Percentiles rank a stretch among this genome's conserved stretches.
Evolutionary conservation across 805 yeast genomes (phyloP).

Genomic region (Pichia manshurica): DNA sequence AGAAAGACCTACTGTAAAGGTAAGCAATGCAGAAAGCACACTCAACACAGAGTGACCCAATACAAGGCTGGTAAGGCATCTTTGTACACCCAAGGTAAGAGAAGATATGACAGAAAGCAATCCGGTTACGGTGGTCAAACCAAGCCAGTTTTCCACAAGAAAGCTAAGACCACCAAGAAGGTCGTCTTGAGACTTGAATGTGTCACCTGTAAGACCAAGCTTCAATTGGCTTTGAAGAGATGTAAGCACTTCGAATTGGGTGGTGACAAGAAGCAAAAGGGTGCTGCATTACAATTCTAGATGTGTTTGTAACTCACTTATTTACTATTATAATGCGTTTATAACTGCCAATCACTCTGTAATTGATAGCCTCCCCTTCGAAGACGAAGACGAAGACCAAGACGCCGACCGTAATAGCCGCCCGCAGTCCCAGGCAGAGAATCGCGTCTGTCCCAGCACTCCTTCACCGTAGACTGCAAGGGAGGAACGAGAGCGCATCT

Average conservation of each 20-base stretch:
- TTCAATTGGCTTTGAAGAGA: constrained; percentile 97
- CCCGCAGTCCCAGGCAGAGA: too few relatives aligned
- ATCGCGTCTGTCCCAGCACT: too few relatives aligned
- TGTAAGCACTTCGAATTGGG: constrained; percentile 99
- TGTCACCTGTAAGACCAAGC: constrained; percentile 97
- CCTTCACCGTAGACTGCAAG: too few relatives aligned
- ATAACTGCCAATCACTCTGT: constrained; percentile 5
- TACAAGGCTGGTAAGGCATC: constrained; percentile 99
- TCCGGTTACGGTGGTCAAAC: constrained; percentile 99
- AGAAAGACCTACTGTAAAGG: constrained; percentile 99
- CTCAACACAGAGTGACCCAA: constrained; percentile 99
- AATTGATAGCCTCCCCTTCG: neutral
- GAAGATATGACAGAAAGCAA: constrained; percentile 99
- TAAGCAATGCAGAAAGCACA: constrained; percentile 98
- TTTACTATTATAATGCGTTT: constrained; percentile 3
- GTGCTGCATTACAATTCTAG: constrained; percentile 99
- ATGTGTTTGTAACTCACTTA: constrained; percentile 16
- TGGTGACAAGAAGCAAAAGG: constrained; percentile 99
- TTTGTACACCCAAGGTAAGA: constrained; percentile 99
- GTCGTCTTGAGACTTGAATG: constrained; percentile 99
- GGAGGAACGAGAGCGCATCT: too few relatives aligned
- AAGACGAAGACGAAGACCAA: too few relatives aligned
- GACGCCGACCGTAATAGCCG: too few relatives aligned
- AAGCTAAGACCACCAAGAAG: constrained; percentile 99
- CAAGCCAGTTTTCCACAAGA: constrained; percentile 99